phyloP scores from a whole-genome alignment of 768 basidiomycete species.

The Infundibulicybe gibba region DNA sequence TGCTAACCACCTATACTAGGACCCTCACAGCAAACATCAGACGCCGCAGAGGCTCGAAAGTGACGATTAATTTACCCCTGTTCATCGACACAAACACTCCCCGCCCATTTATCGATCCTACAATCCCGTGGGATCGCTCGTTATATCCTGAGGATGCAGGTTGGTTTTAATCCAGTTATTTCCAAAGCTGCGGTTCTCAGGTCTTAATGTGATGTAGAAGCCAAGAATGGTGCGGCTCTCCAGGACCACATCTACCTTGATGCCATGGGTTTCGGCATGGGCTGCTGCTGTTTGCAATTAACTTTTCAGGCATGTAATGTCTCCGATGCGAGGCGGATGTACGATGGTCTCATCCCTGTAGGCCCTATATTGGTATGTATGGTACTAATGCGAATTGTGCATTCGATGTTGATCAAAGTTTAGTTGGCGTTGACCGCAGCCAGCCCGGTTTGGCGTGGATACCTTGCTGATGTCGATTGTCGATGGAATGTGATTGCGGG shows the following conservation, averaged over 20 bases:
- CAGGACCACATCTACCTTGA: slow-evolving; percentile 95
- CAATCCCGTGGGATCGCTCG: slow-evolving; percentile 86
- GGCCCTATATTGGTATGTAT: slow-evolving; percentile 86
- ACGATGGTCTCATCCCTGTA: slow-evolving; percentile 93
- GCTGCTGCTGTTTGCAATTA: slow-evolving; percentile 95
- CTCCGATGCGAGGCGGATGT: slow-evolving; percentile 85
- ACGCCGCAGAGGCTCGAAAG: slow-evolving; percentile 85
- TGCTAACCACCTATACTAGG: slow-evolving; percentile 36
- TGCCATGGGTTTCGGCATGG: slow-evolving; percentile 99
- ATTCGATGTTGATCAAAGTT: slow-evolving; percentile 4
- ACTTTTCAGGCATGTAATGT: slow-evolving; percentile 98
- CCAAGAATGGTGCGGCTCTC: slow-evolving; percentile 84
- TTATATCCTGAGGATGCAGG: slow-evolving; percentile 84
- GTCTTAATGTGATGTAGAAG: slow-evolving; percentile 48
- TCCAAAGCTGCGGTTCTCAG: slow-evolving; percentile 5
- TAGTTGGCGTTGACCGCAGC: slow-evolving; percentile 94
- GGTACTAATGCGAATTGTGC: slow-evolving; percentile 3
- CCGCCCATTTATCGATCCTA: slow-evolving; percentile 85
- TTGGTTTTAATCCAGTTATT: slow-evolving; percentile 25
- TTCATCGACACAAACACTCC: slow-evolving; percentile 88
- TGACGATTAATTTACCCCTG: slow-evolving; percentile 91
- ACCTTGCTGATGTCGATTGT: slow-evolving; percentile 95
- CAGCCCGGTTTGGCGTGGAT: slow-evolving; percentile 92
- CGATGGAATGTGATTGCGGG: slow-evolving; percentile 99
- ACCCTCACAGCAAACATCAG: slow-evolving; percentile 98